Percentiles rank a stretch among this genome's conserved stretches.
Evolutionary conservation across 495 filamentous ascomycete genomes (phyloP).

Genomic region (Aspergillus ellipticus): DNA sequence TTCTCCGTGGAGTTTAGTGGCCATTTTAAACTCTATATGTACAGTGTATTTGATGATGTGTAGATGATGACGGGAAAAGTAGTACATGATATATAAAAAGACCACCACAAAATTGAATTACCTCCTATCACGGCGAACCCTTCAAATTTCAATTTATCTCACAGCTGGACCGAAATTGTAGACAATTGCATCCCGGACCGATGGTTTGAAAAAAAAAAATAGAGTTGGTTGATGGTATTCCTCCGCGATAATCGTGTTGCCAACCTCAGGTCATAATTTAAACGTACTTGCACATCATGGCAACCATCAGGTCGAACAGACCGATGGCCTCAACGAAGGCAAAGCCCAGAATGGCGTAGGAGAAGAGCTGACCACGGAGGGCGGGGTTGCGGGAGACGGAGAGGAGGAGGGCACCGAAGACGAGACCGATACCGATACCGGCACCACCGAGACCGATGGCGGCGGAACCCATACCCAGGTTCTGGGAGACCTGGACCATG

Average conservation of each 20-base stretch:
- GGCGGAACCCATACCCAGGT: slow-evolving; percentile 79
- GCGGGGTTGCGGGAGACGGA: slow-evolving; percentile 85
- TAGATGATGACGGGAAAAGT: slow-evolving; percentile 19
- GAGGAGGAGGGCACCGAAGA: slow-evolving; percentile 82
- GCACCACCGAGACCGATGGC: slow-evolving; percentile 88
- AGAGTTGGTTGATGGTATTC: neutral
- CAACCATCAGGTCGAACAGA: slow-evolving; percentile 92
- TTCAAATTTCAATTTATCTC: neutral
- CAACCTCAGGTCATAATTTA: slow-evolving; percentile 25
- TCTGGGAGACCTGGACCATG: slow-evolving; percentile 84
- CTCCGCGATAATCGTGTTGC: neutral
- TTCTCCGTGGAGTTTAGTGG: slow-evolving; percentile 17
- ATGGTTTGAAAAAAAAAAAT: neutral
- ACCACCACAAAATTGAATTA: slow-evolving; percentile 21
- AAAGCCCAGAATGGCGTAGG: slow-evolving; percentile 90
- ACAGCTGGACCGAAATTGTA: neutral
- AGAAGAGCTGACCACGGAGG: slow-evolving; percentile 87
- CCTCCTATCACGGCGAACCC: slow-evolving; percentile 12
- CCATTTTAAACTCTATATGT: slow-evolving; percentile 46
- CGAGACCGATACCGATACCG: slow-evolving; percentile 89
- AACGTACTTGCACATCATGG: slow-evolving; percentile 75
- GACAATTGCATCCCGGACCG: neutral
- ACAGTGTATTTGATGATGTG: slow-evolving; percentile 30
- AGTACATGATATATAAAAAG: slow-evolving; percentile 34
- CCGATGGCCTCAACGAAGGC: slow-evolving; percentile 92